Evolutionary conservation across 2,329 filamentous ascomycete species (phyloP), one percentile per base, ranked within the genome.

Genomic region (Amauroascus verrucosus): DNA sequence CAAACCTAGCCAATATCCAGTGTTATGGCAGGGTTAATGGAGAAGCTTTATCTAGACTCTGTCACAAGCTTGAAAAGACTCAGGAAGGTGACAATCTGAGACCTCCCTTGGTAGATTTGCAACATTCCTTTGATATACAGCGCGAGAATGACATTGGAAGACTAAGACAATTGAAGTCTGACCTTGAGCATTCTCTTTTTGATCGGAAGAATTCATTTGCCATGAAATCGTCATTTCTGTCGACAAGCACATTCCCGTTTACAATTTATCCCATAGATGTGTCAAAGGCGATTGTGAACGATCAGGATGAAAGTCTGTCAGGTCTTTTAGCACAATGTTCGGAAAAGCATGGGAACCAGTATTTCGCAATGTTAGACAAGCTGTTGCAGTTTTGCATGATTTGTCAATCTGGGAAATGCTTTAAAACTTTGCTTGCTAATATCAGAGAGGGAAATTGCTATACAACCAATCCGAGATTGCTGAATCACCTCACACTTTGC

Each of bases 11-110:
- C 2, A 59, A 57, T 13, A 6, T 60, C 11, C 57, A 56, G 26
- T 57, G 56, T 54, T 61, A 55, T 38, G 54, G 48, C 33, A 54
- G 53, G 13, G 54, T 63, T 33, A 63, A 63, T 46, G 18, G 48
- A 11, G 54, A 61, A 41, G 61, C 56, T 13, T 52, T 60, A n/a
- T n/a, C 44, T 8, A 58, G 55, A 38, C 43, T 59, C 9, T 50
- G 48, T 43, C 16, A 28, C 22, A 59, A 55, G 24, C 20, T 46
- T 18, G 18, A 6, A 8, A 33, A 22, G n/a, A 13, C 22, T 43
- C 2, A 11, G n/a, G 22, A 20, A 24, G 28, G 6, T 7, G 28
- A 20, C 11, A 8, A 22, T 26, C 45, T n/a, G 14, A 35, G 20
- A 32, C 4, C 6, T 3, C 14, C 13, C n/a, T 20, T 26, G 13